Base-by-base conservation (phyloP, 768 basidiomycete species). In the Boletus rubescentipes region DNA sequence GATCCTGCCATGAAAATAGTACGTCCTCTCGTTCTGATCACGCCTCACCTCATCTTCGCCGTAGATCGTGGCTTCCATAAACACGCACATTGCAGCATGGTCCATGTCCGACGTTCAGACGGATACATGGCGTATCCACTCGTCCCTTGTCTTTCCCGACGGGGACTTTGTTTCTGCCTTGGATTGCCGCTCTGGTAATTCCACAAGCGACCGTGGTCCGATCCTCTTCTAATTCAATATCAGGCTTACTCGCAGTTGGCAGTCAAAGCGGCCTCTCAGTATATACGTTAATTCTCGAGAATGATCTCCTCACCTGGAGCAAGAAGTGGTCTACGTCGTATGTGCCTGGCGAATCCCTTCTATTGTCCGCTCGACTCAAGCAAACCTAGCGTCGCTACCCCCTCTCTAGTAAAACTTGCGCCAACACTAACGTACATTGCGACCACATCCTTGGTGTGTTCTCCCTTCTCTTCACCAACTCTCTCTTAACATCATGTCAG, bases 1-100 rank as follows among this genome's bases (percentile, higher is more conserved):
- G 92, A 93, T 67, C 77, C 83, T 15, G 83, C 84, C 46, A 86
- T 90, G 84, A 91, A 87, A 74, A 79, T 91, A 55, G 91, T 93
- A 69, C 69, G 89, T 55, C 44, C 29, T 41, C 34, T 47, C 32
- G 21, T 50, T 43, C 45, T 40, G 21, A 42, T 51, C 49, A 48
- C 45, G 47, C n/a, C n/a, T 46, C 53, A 18, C 45, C 46, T 39
- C 55, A 48, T 54, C 45, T 55, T 51, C 53, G 36, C 49, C 40
- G 44, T 67, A 93, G 91, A 81, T 93, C 60, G 83, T 87, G 40
- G 88, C 89, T 38, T 81, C 88, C 55, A 81, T 84, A 67, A 80
- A 79, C 60, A 75, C 77, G 39, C 82, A 82, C 48, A 73, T 94
- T 43, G 91, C 88, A 45, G 83, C 83, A 35, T 94, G 91, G 91